Evolutionary conservation across 192 early-diverging fungal species (phyloP).

Genomic region (Backusella tuberculispora): DNA sequence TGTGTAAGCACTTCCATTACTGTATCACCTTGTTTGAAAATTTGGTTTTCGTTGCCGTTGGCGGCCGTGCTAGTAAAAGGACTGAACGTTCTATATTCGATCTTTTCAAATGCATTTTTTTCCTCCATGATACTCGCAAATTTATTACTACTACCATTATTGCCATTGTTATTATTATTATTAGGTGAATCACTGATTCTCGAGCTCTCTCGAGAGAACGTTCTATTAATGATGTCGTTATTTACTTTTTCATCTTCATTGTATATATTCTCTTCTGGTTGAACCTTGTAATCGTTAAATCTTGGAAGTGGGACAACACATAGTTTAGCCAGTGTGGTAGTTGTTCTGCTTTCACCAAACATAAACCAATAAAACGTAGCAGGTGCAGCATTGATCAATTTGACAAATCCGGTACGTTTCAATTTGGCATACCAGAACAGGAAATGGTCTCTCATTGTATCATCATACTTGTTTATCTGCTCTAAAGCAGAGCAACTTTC

Average conservation of each 20-base stretch:
- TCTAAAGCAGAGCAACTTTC: background rate
- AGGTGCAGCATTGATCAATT: background rate
- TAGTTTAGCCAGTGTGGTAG: background rate
- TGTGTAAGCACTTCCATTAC: constrained; percentile 16
- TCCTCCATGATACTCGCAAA: background rate
- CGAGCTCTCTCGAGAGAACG: no score
- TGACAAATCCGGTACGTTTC: background rate
- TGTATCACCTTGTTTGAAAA: constrained; percentile 22
- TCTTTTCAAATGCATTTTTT: background rate
- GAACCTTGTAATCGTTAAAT: constrained; percentile 4
- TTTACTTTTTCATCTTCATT: background rate
- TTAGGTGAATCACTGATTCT: background rate
- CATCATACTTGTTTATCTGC: background rate
- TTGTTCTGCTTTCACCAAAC: background rate
- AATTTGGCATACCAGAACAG: background rate
- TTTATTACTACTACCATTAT: background rate
- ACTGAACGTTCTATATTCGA: background rate
- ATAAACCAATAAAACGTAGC: background rate
- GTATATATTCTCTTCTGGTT: background rate
- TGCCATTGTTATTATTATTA: background rate
- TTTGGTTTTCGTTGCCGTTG: background rate
- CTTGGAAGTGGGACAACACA: constrained; percentile 19
- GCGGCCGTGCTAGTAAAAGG: background rate
- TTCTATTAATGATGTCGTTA: background rate
- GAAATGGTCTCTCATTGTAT: background rate